Percentiles rank a stretch among this genome's conserved stretches.
These are phyloP conservation scores for Verticillium dahliae DNA, from an alignment of 2,329 filamentous ascomycete species.

Conservation along the genomic window DNA sequence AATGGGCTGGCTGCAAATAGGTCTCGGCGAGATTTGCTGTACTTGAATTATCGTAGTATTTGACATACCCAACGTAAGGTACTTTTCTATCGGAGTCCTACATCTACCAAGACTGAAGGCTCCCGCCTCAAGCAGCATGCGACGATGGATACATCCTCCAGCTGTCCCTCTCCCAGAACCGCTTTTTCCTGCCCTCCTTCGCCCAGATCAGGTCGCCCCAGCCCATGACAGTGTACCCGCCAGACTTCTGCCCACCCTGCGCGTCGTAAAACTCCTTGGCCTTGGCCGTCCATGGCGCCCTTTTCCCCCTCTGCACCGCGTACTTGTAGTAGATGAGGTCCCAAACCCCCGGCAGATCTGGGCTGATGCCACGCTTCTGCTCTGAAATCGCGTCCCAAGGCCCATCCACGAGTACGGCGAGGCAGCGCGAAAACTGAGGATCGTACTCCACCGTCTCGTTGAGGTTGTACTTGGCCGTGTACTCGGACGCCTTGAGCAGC, in stretches of 20 bases:
- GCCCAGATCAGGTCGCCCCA: background rate
- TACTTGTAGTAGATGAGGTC: constrained; percentile 26
- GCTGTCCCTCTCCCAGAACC: background rate
- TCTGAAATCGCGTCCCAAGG: constrained; percentile 25
- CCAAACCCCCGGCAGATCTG: constrained; percentile 7
- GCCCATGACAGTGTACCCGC: background rate
- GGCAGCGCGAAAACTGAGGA: constrained; percentile 27
- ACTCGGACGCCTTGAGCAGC: constrained; percentile 27
- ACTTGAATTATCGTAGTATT: too few species aligned
- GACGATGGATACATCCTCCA: background rate
- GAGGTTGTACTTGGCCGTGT: constrained; percentile 30
- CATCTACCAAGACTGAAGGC: too few species aligned
- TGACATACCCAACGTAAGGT: too few species aligned
- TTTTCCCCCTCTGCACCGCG: constrained; percentile 16
- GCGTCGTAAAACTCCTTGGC: constrained; percentile 2
- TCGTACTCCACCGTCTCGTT: constrained; percentile 25
- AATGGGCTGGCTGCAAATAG: background rate
- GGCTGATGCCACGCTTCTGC: constrained; percentile 15
- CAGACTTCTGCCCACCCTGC: background rate
- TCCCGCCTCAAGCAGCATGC: too few species aligned
- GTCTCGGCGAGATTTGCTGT: too few species aligned
- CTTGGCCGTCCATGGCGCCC: constrained; percentile 8
- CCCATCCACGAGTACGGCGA: constrained; percentile 29
- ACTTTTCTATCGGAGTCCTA: too few species aligned
- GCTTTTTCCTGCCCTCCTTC: background rate